Evolutionary conservation across 768 basidiomycete species (phyloP).

Genomic region (Termitomyces sp.): DNA sequence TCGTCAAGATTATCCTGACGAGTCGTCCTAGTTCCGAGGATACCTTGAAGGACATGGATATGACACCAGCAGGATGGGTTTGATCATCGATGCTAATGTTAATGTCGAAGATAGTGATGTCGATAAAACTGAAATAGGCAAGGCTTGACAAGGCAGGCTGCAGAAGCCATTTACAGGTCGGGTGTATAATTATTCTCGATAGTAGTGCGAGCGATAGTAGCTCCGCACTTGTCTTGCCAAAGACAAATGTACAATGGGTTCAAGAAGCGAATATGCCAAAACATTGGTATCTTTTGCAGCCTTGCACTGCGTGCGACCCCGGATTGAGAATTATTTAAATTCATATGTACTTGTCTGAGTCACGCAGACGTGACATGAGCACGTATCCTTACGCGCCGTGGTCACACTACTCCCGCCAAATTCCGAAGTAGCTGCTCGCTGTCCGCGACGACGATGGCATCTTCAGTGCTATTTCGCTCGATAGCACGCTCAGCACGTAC

Average conservation of each 20-base stretch:
- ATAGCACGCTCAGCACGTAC: conserved; percentile 40
- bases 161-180: no score
- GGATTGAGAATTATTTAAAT: no score
- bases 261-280: no score
- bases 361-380: not conserved
- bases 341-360: no score
- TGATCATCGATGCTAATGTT: not conserved
- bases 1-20: not conserved
- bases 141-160: not conserved
- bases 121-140: not conserved
- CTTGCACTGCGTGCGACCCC: no score
- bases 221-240: no score
- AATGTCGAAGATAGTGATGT: not conserved
- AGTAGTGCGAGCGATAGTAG: no score
- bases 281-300: no score
- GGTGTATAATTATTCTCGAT: not conserved
- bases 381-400: not conserved
- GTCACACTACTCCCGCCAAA: conserved; percentile 30
- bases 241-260: no score
- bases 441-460: conserved; percentile 48
- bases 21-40: conserved; percentile 56
- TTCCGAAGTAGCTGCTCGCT: conserved; percentile 25
- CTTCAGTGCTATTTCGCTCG: conserved; percentile 54
- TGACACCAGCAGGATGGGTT: conserved; percentile 40
- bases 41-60: conserved; percentile 77